phyloP scores from a whole-genome alignment of 208 protist genomes.

The Spongospora subterranea region DNA sequence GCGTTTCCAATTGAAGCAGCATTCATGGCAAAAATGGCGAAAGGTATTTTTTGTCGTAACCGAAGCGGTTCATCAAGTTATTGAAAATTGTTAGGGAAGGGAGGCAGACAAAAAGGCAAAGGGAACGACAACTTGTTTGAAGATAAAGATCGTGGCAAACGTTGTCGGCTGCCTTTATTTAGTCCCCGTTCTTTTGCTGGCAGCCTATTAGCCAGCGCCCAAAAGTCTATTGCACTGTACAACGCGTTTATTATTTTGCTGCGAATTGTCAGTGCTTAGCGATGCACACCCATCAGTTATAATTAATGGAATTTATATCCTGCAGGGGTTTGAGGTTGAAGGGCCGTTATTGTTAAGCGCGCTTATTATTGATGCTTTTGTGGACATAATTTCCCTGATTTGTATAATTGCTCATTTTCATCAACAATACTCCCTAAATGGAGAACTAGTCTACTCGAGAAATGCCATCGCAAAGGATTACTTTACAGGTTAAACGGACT shows the following conservation, averaged over 20 bases:
- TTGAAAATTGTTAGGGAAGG: slow-evolving; percentile 22
- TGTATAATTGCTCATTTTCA: slow-evolving; percentile 34
- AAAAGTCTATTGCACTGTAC: slow-evolving; percentile 13
- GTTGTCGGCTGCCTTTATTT: not conserved
- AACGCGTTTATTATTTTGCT: slow-evolving; percentile 46
- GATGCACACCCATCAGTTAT: not conserved
- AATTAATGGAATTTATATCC: not conserved
- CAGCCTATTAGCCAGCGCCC: not conserved
- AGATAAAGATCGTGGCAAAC: not conserved
- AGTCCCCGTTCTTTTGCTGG: not conserved
- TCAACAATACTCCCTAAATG: not conserved
- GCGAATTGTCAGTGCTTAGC: not conserved
- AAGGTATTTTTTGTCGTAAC: not conserved
- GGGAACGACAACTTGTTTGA: too few species aligned
- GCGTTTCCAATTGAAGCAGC: slow-evolving; percentile 36
- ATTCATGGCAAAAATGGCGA: slow-evolving; percentile 43
- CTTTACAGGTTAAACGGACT: slow-evolving; percentile 14
- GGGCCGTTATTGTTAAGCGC: not conserved
- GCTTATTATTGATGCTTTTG: slow-evolving; percentile 6
- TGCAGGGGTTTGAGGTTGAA: not conserved
- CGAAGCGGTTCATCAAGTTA: not conserved
- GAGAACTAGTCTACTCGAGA: not conserved
- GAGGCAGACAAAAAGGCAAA: not conserved
- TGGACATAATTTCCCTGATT: not conserved
- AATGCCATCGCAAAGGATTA: not conserved